A percentile compares a stretch with the other conserved stretches of the same genome.
phyloP scores from a whole-genome alignment of 1,139 yeast species.

The Lodderomyces metapsilosis region DNA sequence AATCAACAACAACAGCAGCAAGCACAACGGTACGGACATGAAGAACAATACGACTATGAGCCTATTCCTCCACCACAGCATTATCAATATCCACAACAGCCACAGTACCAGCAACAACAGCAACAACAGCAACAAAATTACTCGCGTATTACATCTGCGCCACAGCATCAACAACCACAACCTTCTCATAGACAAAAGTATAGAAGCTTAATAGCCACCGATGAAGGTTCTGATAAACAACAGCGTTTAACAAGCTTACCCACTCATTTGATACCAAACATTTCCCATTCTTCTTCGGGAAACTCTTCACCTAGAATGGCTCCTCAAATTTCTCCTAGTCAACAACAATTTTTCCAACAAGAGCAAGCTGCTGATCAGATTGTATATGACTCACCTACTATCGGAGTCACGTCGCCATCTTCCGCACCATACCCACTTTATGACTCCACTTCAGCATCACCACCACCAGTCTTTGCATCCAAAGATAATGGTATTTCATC shows the following conservation, averaged over 20 bases:
- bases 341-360: neutral
- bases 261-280: neutral
- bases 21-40: conserved; percentile 4
- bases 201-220: neutral
- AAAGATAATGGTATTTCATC: conserved; percentile 19
- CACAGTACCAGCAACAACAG: neutral
- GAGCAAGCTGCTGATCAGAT: conserved; percentile 4
- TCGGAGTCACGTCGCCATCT: conserved; percentile 7
- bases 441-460: conserved; percentile 20
- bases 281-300: neutral
- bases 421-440: conserved; percentile 18
- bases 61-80: conserved; percentile 3
- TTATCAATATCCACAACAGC: conserved; percentile 1
- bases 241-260: conserved; percentile 3
- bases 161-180: neutral
- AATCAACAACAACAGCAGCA: conserved; percentile 5
- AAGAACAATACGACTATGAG: conserved; percentile 6
- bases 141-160: no score
- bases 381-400: conserved; percentile 6
- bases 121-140: conserved; percentile 2
- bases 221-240: neutral
- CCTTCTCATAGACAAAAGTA: neutral
- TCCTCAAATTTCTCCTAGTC: conserved; percentile 9
- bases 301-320: conserved; percentile 2
- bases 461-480: conserved; percentile 21